Evolutionary conservation across 164 flowering plant genomes (phyloP), one percentile per base, ranked within the genome.

Genomic region (Cinnamomum chago): DNA sequence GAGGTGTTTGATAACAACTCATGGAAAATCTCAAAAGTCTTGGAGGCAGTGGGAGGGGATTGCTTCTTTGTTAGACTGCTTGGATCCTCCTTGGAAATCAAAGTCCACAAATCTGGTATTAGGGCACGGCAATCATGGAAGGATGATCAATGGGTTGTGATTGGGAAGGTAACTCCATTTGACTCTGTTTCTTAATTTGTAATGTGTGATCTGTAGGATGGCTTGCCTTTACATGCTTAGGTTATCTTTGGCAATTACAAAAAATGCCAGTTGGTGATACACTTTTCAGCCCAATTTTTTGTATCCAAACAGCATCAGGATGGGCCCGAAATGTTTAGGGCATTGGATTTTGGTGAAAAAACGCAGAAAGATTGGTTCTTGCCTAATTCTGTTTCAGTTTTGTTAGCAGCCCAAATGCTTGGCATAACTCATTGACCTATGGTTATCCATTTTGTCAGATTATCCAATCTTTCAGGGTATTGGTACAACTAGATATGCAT

Each of bases 21-120:
- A 22, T 94, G 98, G 98, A 91, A 88, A 78, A 79, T 86, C 82
- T 93, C 92, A 9, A 78, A 78, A 66, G 77, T 94, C 71, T 75
- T 78, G 35, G 74, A 84, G 81, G 84, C 83, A 47, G 70, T 83
- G 78, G 78, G 78, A 17, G 75, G 72, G 51, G 66, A 79, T 5
- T 76, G 60, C 71, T 83, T 71, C 78, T 65, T 76, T 77, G 88
- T 88, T 47, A 78, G 86, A 74, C 65, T 84, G 0, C 77, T 87
- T 75, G 90, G 89, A 71, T 81, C 83, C 1, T 75, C 75, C 3
- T 35, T 27, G 64, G 86, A 87, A 72, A 62, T 89, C 62, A 75
- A 55, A 73, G 82, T 82, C 58, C 78, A 81, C 68, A 80, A 67
- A 55, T 67, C 71, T 66, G 35, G 81, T 25, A 75, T 87, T 70